phyloP scores from a whole-genome alignment of 2,329 filamentous ascomycete species.

The Hypoxylon sp. region DNA sequence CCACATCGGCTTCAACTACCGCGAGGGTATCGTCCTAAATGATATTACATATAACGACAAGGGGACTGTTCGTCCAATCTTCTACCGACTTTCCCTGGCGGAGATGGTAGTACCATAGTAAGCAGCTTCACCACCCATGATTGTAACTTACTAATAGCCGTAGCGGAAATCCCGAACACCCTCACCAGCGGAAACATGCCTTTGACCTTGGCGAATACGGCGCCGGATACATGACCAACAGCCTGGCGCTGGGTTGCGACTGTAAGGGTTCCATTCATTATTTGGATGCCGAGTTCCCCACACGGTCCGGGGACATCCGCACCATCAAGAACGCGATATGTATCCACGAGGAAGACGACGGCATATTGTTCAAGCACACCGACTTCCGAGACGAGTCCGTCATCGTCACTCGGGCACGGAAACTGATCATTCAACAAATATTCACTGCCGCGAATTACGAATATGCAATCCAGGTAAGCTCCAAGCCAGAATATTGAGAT shows the following conservation, averaged over 20 bases:
- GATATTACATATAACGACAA: conserved; percentile 92
- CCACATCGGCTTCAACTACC: conserved; percentile 94
- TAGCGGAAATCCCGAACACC: conserved; percentile 76
- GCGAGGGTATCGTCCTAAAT: conserved; percentile 88
- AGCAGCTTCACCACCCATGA: conserved; percentile 27
- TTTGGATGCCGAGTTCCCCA: conserved; percentile 86
- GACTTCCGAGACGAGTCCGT: conserved; percentile 91
- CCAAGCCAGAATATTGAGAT: neutral
- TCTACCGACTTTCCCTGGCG: conserved; percentile 87
- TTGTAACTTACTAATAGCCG: conserved; percentile 16
- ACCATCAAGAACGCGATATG: conserved; percentile 94
- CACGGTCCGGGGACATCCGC: conserved; percentile 74
- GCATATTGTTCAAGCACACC: conserved; percentile 92
- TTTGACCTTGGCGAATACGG: conserved; percentile 85
- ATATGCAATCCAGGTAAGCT: conserved; percentile 64
- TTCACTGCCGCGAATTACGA: conserved; percentile 98
- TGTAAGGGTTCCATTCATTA: conserved; percentile 94
- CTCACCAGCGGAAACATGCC: conserved; percentile 82
- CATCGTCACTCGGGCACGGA: conserved; percentile 85
- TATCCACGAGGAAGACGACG: conserved; percentile 92
- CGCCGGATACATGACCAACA: conserved; percentile 85
- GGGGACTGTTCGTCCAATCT: conserved; percentile 76
- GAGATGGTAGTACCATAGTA: conserved; percentile 93
- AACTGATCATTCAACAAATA: conserved; percentile 87
- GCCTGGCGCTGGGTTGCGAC: conserved; percentile 77